Evolutionary conservation across 1,284 basidiomycete genomes (phyloP).

Genomic region (Quambalaria eucalypti): DNA sequence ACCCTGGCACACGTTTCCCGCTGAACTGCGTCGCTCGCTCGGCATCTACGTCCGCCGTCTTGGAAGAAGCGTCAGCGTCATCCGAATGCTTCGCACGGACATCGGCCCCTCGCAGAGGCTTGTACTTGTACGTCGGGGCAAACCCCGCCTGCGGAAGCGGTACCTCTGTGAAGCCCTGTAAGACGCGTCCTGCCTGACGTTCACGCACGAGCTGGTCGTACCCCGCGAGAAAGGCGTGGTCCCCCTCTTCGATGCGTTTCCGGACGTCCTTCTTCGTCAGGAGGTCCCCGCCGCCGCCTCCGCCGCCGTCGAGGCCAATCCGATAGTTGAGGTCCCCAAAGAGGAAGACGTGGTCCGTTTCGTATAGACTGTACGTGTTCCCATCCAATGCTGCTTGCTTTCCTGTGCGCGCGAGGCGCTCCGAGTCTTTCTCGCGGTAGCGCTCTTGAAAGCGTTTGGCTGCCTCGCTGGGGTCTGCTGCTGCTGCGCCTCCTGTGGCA

Average conservation of each 20-base stretch:
- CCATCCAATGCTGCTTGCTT: constrained; percentile 26
- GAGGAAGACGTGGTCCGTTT: constrained; percentile 44
- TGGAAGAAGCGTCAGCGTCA: neutral
- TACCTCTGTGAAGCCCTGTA: constrained; percentile 37
- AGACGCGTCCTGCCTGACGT: constrained; percentile 15
- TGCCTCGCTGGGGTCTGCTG: neutral
- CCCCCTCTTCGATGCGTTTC: constrained; percentile 7
- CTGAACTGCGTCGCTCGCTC: no score
- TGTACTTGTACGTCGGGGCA: constrained; percentile 45
- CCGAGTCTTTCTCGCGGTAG: constrained; percentile 55
- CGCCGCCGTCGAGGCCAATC: constrained; percentile 22
- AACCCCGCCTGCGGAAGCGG: constrained; percentile 17
- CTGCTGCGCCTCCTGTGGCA: constrained; percentile 7
- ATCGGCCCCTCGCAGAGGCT: constrained; percentile 14
- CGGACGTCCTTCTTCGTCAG: constrained; percentile 16
- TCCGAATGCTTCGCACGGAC: neutral
- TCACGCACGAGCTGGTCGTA: constrained; percentile 37
- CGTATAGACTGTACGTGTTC: constrained; percentile 37
- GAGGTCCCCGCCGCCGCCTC: constrained; percentile 1
- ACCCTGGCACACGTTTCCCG: constrained; percentile 70
- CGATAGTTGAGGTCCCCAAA: constrained; percentile 48
- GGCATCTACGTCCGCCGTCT: constrained; percentile 56
- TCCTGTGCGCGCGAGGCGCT: constrained; percentile 50
- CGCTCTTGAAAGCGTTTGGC: constrained; percentile 40
- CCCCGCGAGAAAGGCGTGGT: constrained; percentile 26